Evolutionary conservation across 2,329 filamentous ascomycete species (phyloP).

Genomic region (Colletotrichum brevisporum): DNA sequence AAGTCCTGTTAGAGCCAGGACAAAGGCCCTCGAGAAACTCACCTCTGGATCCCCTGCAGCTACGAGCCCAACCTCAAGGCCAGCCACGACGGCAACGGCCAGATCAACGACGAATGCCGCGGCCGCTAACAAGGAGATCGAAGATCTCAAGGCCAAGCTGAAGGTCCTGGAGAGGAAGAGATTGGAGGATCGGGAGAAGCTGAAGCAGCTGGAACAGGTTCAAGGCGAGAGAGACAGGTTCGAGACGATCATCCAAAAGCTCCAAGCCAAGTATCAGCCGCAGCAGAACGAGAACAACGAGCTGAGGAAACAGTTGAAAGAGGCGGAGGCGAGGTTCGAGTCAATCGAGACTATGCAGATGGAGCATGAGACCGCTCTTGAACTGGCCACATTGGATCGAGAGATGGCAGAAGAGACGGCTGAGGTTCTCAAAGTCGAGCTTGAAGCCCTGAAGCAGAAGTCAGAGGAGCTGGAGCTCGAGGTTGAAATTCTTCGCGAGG

Average conservation of each 20-base stretch:
- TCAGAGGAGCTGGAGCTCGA: conserved; percentile 90
- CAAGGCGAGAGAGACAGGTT: conserved; percentile 84
- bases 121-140: conserved; percentile 76
- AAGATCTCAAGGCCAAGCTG: conserved; percentile 90
- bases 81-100: conserved; percentile 48
- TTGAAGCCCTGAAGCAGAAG: conserved; percentile 82
- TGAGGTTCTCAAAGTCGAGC: conserved; percentile 84
- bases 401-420: conserved; percentile 97
- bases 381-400: conserved; percentile 89
- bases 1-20: conserved; percentile 66
- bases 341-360: conserved; percentile 81
- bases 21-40: conserved; percentile 67
- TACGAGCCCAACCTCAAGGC: conserved; percentile 37
- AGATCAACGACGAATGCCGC: conserved; percentile 58
- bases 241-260: conserved; percentile 88
- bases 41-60: conserved; percentile 54
- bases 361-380: conserved; percentile 87
- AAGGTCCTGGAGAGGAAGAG: conserved; percentile 90
- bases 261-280: conserved; percentile 90
- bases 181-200: conserved; percentile 85
- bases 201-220: conserved; percentile 83
- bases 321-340: conserved; percentile 78
- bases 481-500: conserved; percentile 86
- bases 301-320: conserved; percentile 82
- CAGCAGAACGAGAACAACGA: conserved; percentile 85